Evolutionary conservation across 139 green algal species (phyloP).

Genomic region (Chlamydomonas incerta): DNA sequence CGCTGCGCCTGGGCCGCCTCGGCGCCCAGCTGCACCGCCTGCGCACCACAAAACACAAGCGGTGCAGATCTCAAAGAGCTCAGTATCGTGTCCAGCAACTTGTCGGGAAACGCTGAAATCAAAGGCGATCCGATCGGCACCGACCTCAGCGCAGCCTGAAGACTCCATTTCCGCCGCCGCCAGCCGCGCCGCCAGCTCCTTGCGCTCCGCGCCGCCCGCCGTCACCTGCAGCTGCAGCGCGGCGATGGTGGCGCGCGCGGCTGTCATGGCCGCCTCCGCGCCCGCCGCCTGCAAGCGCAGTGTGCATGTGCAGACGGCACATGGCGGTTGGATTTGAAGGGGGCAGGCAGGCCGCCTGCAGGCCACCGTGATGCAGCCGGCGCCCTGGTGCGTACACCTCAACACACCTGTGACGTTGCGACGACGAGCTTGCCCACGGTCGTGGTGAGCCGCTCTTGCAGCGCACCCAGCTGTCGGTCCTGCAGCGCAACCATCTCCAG

Average conservation of each 20-base stretch:
- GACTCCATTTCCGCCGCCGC: slow-evolving; percentile 51
- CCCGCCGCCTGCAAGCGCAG: neutral
- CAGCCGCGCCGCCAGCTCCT: slow-evolving; percentile 40
- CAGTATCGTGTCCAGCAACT: too few relatives aligned
- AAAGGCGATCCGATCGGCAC: too few relatives aligned
- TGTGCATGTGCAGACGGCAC: too few relatives aligned
- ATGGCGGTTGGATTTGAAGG: too few relatives aligned
- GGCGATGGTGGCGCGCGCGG: neutral
- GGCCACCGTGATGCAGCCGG: too few relatives aligned
- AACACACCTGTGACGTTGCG: slow-evolving; percentile 9
- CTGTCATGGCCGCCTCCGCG: neutral
- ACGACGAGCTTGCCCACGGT: slow-evolving; percentile 28
- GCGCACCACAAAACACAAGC: neutral
- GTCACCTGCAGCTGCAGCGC: slow-evolving; percentile 51
- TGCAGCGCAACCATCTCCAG: slow-evolving; percentile 52
- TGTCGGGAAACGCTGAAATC: too few relatives aligned
- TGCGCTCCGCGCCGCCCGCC: slow-evolving; percentile 17
- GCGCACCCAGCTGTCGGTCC: slow-evolving; percentile 15
- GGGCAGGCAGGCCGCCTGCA: too few relatives aligned
- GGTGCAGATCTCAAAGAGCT: slow-evolving; percentile 6
- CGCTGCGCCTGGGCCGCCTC: slow-evolving; percentile 43
- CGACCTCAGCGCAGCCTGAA: slow-evolving; percentile 20
- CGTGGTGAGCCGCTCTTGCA: neutral
- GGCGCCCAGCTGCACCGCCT: slow-evolving; percentile 27
- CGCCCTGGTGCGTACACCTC: too few relatives aligned